A percentile compares a stretch with the other conserved stretches of the same genome.
phyloP scores from a whole-genome alignment of 345 rosid species.

The Turnera subulata region DNA sequence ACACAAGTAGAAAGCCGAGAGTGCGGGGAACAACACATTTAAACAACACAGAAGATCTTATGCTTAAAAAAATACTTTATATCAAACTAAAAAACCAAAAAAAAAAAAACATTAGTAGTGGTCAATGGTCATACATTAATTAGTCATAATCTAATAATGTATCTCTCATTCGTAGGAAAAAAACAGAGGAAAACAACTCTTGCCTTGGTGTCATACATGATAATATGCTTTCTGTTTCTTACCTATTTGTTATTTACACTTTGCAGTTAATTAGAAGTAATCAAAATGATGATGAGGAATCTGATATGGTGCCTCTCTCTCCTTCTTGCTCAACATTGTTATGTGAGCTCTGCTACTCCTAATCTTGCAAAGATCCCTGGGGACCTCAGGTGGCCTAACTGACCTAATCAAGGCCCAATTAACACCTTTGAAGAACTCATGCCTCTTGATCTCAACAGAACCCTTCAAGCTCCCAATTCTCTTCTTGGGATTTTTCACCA shows the following conservation, averaged over 20 bases:
- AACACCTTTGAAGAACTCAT: slow-evolving; percentile 77
- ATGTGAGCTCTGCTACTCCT: slow-evolving; percentile 31
- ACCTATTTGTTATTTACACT: slow-evolving; percentile 21
- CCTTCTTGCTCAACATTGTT: slow-evolving; percentile 65
- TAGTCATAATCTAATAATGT: slow-evolving; percentile 3
- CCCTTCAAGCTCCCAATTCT: slow-evolving; percentile 77
- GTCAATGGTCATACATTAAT: slow-evolving; percentile 1
- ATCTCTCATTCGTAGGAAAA: slow-evolving; percentile 9
- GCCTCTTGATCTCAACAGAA: slow-evolving; percentile 74
- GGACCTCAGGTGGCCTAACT: slow-evolving; percentile 76
- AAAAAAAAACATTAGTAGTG: too few species aligned
- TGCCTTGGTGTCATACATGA: slow-evolving; percentile 15
- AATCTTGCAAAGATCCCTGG: slow-evolving; percentile 35
- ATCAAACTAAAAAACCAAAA: too few species aligned
- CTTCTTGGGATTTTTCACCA: slow-evolving; percentile 80
- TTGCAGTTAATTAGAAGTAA: slow-evolving; percentile 47
- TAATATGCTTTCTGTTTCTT: slow-evolving; percentile 10
- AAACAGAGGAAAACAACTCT: slow-evolving; percentile 18
- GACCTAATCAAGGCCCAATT: slow-evolving; percentile 89
- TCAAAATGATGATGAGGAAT: slow-evolving; percentile 79
- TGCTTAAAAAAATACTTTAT: too few species aligned
- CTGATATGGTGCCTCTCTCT: slow-evolving; percentile 74
- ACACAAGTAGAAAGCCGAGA: background rate
- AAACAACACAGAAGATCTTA: too few species aligned
- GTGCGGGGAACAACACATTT: background rate